Conservation (phyloP, 768 basidiomycete species). For the Mrakia gelida region DNA sequence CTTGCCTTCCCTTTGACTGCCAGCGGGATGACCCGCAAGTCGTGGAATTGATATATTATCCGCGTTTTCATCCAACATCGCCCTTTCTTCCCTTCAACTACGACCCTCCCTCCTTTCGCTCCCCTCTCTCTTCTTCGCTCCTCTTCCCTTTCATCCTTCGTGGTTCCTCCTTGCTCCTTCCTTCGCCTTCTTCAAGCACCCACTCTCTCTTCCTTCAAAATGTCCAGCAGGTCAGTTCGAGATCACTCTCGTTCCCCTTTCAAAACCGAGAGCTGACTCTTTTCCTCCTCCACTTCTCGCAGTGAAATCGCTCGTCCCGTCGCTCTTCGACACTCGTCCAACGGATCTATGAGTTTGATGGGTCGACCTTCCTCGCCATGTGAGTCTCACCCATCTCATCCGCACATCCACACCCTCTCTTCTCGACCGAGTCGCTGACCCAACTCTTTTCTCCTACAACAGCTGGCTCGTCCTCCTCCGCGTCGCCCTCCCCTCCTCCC, state of each 20-base stretch:
- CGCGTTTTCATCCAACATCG: background rate
- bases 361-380: background rate
- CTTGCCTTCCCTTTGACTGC: background rate
- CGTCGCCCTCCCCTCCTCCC: background rate
- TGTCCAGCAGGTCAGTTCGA: background rate
- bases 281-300: background rate
- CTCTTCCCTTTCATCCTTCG: background rate
- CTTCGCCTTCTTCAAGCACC: background rate
- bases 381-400: background rate
- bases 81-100: background rate
- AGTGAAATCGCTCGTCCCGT: background rate
- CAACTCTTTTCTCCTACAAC: background rate
- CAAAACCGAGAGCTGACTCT: background rate
- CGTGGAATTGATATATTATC: background rate
- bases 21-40: background rate
- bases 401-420: too few species aligned
- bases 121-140: background rate
- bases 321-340: background rate
- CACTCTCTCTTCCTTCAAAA: background rate
- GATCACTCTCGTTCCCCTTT: background rate
- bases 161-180: background rate
- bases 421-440: background rate
- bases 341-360: background rate
- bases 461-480: background rate
- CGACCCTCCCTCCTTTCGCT: background rate